phyloP scores from a whole-genome alignment of 768 basidiomycete genomes.

The Gloeophyllum trabeum region DNA sequence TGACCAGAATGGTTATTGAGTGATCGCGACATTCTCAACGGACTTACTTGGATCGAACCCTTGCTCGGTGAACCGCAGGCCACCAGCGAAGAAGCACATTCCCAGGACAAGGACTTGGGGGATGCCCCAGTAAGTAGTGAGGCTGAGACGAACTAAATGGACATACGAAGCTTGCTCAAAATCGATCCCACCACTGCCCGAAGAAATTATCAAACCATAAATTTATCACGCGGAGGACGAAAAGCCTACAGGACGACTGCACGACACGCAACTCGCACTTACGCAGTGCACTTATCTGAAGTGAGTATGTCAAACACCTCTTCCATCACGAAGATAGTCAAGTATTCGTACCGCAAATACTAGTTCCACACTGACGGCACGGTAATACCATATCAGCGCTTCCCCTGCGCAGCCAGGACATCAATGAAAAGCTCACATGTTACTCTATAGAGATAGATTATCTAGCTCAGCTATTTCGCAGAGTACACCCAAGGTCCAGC shows the following conservation, averaged over 20 bases:
- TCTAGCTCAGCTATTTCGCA: neutral
- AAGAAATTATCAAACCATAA: neutral
- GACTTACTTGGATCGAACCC: slow-evolving; percentile 62
- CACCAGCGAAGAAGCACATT: slow-evolving; percentile 79
- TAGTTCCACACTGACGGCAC: slow-evolving; percentile 31
- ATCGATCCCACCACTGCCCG: slow-evolving; percentile 74
- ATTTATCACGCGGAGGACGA: neutral
- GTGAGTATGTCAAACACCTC: neutral
- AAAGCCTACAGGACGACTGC: slow-evolving; percentile 59
- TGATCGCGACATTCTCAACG: neutral
- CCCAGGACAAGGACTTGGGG: slow-evolving; percentile 74
- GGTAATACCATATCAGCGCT: neutral
- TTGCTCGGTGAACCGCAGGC: slow-evolving; percentile 66
- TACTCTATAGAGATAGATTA: neutral
- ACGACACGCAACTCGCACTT: slow-evolving; percentile 77
- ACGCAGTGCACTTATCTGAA: slow-evolving; percentile 65
- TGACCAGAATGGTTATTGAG: neutral
- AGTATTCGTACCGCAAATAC: slow-evolving; percentile 58
- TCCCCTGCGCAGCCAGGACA: too few relatives aligned
- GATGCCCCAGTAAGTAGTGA: too few relatives aligned
- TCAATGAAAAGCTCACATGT: neutral
- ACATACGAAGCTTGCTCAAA: slow-evolving; percentile 60
- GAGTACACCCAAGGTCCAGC: slow-evolving; percentile 7
- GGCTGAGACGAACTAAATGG: neutral
- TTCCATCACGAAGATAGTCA: too few relatives aligned